phyloP scores from a whole-genome alignment of 1,284 basidiomycete genomes.

The Neolentinus lepideus region DNA sequence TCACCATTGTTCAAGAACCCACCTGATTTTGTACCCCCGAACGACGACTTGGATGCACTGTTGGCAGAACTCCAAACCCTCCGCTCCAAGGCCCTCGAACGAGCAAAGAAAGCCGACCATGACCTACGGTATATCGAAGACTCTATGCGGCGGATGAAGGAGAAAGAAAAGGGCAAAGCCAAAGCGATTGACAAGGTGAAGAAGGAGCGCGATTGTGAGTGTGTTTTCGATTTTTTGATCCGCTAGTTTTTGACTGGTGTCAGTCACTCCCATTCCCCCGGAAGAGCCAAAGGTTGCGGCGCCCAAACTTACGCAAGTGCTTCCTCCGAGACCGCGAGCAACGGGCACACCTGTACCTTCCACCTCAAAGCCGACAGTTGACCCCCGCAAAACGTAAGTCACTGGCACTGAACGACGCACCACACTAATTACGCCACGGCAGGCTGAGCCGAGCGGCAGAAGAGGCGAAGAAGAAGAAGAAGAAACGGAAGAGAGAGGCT shows the following conservation, averaged over 20 bases:
- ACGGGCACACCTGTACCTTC: slow-evolving; percentile 11
- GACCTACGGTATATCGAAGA: slow-evolving; percentile 64
- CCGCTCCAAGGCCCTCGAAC: slow-evolving; percentile 46
- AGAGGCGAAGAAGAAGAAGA: slow-evolving; percentile 71
- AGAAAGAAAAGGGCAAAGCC: slow-evolving; percentile 70
- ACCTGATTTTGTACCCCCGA: slow-evolving; percentile 58
- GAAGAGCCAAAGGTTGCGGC: slow-evolving; percentile 18
- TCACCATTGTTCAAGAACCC: slow-evolving; percentile 53
- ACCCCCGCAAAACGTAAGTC: slow-evolving; percentile 35
- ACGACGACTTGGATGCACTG: slow-evolving; percentile 65
- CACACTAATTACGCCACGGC: slow-evolving; percentile 7
- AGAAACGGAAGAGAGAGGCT: slow-evolving; percentile 74
- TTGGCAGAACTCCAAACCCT: slow-evolving; percentile 51
- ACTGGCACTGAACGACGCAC: neutral
- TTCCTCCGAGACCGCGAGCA: slow-evolving; percentile 22
- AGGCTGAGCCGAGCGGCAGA: slow-evolving; percentile 23
- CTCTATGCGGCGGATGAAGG: slow-evolving; percentile 63
- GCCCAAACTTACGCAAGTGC: too few relatives aligned
- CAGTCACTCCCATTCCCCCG: neutral
- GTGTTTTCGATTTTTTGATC: slow-evolving; percentile 9
- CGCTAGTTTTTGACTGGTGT: slow-evolving; percentile 2
- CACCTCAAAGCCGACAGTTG: slow-evolving; percentile 21
- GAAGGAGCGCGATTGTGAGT: slow-evolving; percentile 67
- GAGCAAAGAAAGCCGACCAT: slow-evolving; percentile 60
- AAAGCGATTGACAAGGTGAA: slow-evolving; percentile 61